Conservation (phyloP, 2,329 filamentous ascomycete species). For the Pseudogymnoascus sp. region DNA sequence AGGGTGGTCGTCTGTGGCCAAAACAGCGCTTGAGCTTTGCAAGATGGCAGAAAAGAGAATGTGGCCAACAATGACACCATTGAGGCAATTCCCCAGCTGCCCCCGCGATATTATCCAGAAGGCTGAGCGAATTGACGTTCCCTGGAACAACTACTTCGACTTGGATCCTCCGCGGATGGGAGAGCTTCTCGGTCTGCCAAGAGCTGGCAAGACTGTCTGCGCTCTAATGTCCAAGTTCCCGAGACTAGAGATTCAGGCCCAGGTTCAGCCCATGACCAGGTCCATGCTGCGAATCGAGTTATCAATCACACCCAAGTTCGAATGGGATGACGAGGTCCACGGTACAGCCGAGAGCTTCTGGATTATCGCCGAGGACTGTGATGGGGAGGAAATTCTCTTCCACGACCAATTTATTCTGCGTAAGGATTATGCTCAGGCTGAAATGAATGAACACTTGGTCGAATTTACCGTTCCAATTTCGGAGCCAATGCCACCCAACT, state of each 20-base stretch:
- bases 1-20: constrained; percentile 89
- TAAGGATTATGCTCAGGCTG: constrained; percentile 76
- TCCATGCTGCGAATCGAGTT: constrained; percentile 88
- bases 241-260: constrained; percentile 82
- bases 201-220: constrained; percentile 79
- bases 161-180: constrained; percentile 95
- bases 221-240: constrained; percentile 87
- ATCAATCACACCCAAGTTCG: constrained; percentile 87
- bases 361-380: constrained; percentile 95
- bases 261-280: constrained; percentile 89
- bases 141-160: constrained; percentile 91
- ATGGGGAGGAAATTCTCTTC: constrained; percentile 91
- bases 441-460: constrained; percentile 87
- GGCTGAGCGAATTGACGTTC: constrained; percentile 88
- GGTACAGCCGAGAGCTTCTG: constrained; percentile 88
- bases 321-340: constrained; percentile 88
- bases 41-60: constrained; percentile 99
- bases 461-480: constrained; percentile 96
- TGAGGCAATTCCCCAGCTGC: constrained; percentile 81
- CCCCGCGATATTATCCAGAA: constrained; percentile 83
- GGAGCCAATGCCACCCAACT: constrained; percentile 97
- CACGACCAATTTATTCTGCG: constrained; percentile 91
- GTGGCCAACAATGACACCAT: constrained; percentile 98
- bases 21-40: constrained; percentile 86
- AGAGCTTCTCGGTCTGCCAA: constrained; percentile 84